Base-by-base conservation (phyloP, 75 land plant genomes). In the Pinus albicaulis region DNA sequence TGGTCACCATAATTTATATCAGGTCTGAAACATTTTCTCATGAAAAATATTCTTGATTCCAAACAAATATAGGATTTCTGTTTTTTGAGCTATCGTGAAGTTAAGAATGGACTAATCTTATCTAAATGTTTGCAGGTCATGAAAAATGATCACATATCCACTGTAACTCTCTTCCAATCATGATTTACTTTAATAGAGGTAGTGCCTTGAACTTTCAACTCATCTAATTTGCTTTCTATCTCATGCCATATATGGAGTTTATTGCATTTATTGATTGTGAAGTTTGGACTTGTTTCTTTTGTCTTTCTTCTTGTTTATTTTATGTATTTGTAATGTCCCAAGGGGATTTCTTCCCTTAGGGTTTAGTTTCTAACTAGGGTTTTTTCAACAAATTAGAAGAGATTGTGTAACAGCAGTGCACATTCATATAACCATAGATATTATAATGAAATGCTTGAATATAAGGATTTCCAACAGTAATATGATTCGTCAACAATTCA, bases 121-220 rank as follows among this genome's bases (percentile, higher is more conserved):
- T 25, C 55, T 60, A 44, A 23, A 61, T 57, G 10, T 57, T 26
- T 71, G 72, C 81, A 95, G 98, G 96, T 93, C 8, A 93, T 95
- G 94, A 95, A 91, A 79, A 93, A 93, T 84, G 94, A 92, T 11
- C 91, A 95, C 74, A 93, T 95, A 68, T 93, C 98, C 24, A 93
- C 98, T 25, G 90, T 95, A 26, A 95, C 98, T 56, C 87, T 95
- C 25, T 95, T 95, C 74, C 93, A 93, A 80, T 87, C 92, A 22
- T 82, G 75, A 79, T 73, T 65, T 26, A 11, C 55, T 25, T 70
- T 28, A 75, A 48, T 2, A 48, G 11, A 75, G 71, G 71, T 20
- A 38, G 31, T 31, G 63, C 36, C 22, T 24, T 64, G 41, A 44
- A n/a, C 10, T 68, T 61, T 24, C 4, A 61, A 3, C 25, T 26